Evolutionary conservation across 805 yeast species (phyloP).

Genomic region (Yamadazyma endophytica): DNA sequence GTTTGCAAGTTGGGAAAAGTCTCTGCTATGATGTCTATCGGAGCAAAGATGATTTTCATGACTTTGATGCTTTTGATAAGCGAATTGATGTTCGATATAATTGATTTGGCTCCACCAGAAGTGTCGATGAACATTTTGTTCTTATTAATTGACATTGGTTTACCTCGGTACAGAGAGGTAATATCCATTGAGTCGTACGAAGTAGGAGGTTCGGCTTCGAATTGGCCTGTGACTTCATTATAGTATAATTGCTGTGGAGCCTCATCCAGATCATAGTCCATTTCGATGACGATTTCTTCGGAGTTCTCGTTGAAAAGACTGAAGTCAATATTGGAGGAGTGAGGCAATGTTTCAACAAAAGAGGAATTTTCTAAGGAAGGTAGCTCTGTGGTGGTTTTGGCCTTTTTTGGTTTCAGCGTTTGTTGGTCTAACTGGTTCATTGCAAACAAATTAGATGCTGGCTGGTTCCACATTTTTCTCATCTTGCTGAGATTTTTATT

Average conservation of each 20-base stretch:
- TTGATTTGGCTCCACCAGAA: slow-evolving; percentile 15
- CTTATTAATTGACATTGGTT: neutral
- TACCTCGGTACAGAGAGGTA: too few species aligned
- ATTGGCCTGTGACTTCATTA: slow-evolving; percentile 29
- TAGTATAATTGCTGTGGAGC: slow-evolving; percentile 23
- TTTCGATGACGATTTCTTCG: slow-evolving; percentile 27
- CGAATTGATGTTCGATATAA: slow-evolving; percentile 27
- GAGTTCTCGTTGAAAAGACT: slow-evolving; percentile 8
- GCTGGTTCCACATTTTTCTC: slow-evolving; percentile 29
- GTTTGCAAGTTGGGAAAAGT: slow-evolving; percentile 35
- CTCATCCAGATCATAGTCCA: slow-evolving; percentile 14
- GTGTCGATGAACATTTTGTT: slow-evolving; percentile 8
- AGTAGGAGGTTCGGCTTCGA: slow-evolving; percentile 24
- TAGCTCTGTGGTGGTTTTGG: neutral
- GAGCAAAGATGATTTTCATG: slow-evolving; percentile 35
- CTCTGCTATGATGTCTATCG: slow-evolving; percentile 35
- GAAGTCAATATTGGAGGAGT: slow-evolving; percentile 8
- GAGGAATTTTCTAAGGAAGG: slow-evolving; percentile 1
- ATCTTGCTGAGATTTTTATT: slow-evolving; percentile 15
- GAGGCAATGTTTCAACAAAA: slow-evolving; percentile 11
- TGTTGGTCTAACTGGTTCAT: neutral
- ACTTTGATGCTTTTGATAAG: slow-evolving; percentile 31
- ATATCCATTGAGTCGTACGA: slow-evolving; percentile 14
- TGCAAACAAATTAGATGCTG: slow-evolving; percentile 19
- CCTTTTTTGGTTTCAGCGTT: neutral